Percentiles rank a stretch among this genome's conserved stretches.
Conservation (phyloP, 768 basidiomycete species). For the Ramaria sp. region DNA sequence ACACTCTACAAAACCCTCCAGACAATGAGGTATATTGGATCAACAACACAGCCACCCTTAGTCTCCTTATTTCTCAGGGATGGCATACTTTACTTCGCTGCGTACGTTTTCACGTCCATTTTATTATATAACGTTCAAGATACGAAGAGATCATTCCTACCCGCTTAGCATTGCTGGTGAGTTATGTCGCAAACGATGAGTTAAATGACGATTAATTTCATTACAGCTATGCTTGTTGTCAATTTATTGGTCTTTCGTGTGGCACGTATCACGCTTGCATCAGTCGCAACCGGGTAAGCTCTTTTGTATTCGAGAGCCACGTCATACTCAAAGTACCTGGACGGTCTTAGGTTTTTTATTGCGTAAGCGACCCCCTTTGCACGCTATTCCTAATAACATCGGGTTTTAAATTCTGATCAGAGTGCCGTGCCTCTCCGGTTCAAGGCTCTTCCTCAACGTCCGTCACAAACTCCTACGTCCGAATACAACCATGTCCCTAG, state of each 20-base stretch:
- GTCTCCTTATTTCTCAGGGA: background rate
- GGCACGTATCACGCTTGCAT: background rate
- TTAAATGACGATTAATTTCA: background rate
- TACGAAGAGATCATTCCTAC: background rate
- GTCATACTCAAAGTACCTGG: background rate
- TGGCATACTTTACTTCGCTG: constrained; percentile 1
- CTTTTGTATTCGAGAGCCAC: too few relatives aligned
- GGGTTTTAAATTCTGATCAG: background rate
- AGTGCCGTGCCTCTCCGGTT: background rate
- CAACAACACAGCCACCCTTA: background rate
- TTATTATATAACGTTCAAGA: background rate
- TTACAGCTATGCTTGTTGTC: background rate
- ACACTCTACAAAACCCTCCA: background rate
- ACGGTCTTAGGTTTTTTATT: background rate
- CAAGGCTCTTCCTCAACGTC: constrained; percentile 5
- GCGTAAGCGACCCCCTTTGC: background rate
- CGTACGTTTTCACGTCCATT: background rate
- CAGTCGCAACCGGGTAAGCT: background rate
- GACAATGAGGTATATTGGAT: background rate
- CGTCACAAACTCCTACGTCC: background rate
- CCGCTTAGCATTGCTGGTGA: background rate
- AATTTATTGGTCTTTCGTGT: background rate
- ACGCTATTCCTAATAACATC: background rate
- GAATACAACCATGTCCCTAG: background rate
- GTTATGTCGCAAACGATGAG: background rate